These are phyloP conservation scores for Triticum dicoccoides DNA, from an alignment of 176 grass and related monocot genomes.

Conservation along the genomic window DNA sequence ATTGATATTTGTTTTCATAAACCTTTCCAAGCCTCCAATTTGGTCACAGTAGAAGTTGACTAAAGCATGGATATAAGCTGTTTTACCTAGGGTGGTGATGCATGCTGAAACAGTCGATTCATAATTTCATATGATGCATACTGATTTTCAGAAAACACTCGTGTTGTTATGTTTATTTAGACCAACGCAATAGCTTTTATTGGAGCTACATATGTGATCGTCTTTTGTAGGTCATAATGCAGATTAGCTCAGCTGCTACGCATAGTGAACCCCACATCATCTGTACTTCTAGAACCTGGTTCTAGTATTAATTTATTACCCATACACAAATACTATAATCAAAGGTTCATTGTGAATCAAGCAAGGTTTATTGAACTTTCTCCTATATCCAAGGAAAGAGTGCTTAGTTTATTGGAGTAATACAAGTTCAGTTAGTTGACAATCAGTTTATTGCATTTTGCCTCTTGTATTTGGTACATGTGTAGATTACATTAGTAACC, in stretches of 20 bases:
- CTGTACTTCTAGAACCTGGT: too few species aligned
- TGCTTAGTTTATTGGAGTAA: too few species aligned
- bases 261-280: too few species aligned
- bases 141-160: not conserved
- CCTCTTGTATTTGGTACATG: not conserved
- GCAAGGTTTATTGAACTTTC: not conserved
- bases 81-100: constrained; percentile 5
- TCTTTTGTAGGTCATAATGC: not conserved
- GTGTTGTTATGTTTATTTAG: not conserved
- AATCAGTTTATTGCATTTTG: not conserved
- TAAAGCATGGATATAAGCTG: not conserved
- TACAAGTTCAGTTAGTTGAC: too few species aligned
- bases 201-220: not conserved
- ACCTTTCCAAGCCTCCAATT: not conserved
- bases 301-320: not conserved
- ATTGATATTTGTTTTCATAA: not conserved
- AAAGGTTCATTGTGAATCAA: not conserved
- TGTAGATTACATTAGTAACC: too few species aligned
- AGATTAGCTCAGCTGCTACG: not conserved
- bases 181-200: not conserved
- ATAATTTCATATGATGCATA: not conserved
- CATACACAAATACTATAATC: not conserved
- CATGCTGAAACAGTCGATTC: not conserved
- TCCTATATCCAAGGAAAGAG: not conserved
- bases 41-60: not conserved